These are phyloP conservation scores for Cladosporium sp. DNA, from an alignment of 2,329 filamentous ascomycete genomes.

Conservation along the genomic window DNA sequence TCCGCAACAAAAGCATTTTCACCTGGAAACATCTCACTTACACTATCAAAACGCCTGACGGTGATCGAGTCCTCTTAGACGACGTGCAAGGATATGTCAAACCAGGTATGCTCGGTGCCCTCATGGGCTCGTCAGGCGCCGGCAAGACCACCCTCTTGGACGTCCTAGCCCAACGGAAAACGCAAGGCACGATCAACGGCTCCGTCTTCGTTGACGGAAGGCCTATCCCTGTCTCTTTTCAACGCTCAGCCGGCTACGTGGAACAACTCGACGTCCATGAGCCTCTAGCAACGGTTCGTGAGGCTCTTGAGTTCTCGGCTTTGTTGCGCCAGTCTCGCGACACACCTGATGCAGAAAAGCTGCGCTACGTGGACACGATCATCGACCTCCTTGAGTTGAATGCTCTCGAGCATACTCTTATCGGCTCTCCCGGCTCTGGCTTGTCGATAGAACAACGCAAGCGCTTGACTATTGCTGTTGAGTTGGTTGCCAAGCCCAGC, in stretches of 20 bases:
- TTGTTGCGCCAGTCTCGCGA: slow-evolving; percentile 58
- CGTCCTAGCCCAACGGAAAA: slow-evolving; percentile 40
- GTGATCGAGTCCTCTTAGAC: slow-evolving; percentile 48
- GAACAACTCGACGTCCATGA: slow-evolving; percentile 66
- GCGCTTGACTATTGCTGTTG: slow-evolving; percentile 52
- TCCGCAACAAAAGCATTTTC: slow-evolving; percentile 64
- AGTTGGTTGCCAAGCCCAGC: slow-evolving; percentile 54
- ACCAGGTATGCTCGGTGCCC: slow-evolving; percentile 69
- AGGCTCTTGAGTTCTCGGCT: slow-evolving; percentile 62
- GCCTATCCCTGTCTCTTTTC: slow-evolving; percentile 41
- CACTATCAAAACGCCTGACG: slow-evolving; percentile 52
- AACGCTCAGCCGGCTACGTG: slow-evolving; percentile 50
- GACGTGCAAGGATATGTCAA: slow-evolving; percentile 68
- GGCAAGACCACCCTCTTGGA: slow-evolving; percentile 38
- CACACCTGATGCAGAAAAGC: slow-evolving; percentile 56
- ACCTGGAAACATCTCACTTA: slow-evolving; percentile 87
- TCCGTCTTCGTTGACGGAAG: slow-evolving; percentile 43
- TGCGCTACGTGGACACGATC: slow-evolving; percentile 63
- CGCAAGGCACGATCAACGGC: slow-evolving; percentile 41
- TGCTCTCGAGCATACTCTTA: slow-evolving; percentile 59
- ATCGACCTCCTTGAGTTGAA: slow-evolving; percentile 60
- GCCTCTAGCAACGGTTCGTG: slow-evolving; percentile 60
- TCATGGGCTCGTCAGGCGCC: slow-evolving; percentile 72
- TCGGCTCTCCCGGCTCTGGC: slow-evolving; percentile 57
- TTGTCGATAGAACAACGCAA: slow-evolving; percentile 55